Conservation (phyloP, 352 stramenopile genomes). For the Albugo candida region DNA sequence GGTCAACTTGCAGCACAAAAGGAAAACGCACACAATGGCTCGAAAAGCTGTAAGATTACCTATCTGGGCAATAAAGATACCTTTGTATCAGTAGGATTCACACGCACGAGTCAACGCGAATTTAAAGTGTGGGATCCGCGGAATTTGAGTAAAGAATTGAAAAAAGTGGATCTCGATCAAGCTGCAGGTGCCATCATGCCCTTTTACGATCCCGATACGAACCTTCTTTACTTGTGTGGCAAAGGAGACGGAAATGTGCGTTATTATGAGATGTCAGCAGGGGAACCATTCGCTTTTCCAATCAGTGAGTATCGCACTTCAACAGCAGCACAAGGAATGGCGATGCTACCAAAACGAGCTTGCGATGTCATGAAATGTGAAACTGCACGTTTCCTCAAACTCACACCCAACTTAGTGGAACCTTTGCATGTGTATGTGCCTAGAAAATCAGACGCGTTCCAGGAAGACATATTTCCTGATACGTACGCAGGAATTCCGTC, state of each 20-base stretch:
- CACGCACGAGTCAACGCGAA: conserved; percentile 87
- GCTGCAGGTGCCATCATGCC: conserved; percentile 97
- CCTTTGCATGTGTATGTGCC: conserved; percentile 93
- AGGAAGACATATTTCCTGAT: conserved; percentile 98
- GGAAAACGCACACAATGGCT: conserved; percentile 89
- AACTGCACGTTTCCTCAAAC: conserved; percentile 88
- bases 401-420: conserved; percentile 93
- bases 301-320: conserved; percentile 93
- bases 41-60: conserved; percentile 94
- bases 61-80: conserved; percentile 92
- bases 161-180: conserved; percentile 93
- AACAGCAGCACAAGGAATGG: conserved; percentile 91
- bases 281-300: conserved; percentile 83
- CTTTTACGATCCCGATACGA: conserved; percentile 96
- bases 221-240: conserved; percentile 95
- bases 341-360: conserved; percentile 96
- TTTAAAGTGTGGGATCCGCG: conserved; percentile 79
- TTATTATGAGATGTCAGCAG: conserved; percentile 96
- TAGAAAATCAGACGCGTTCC: conserved; percentile 97
- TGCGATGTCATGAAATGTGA: conserved; percentile 97
- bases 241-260: conserved; percentile 98
- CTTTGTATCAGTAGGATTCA: conserved; percentile 95
- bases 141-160: conserved; percentile 84
- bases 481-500: conserved; percentile 86
- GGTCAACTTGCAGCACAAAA: conserved; percentile 54